Evolutionary conservation across 495 filamentous ascomycete genomes (phyloP), one percentile per base, ranked within the genome.

Genomic region (Lepraria neglecta): DNA sequence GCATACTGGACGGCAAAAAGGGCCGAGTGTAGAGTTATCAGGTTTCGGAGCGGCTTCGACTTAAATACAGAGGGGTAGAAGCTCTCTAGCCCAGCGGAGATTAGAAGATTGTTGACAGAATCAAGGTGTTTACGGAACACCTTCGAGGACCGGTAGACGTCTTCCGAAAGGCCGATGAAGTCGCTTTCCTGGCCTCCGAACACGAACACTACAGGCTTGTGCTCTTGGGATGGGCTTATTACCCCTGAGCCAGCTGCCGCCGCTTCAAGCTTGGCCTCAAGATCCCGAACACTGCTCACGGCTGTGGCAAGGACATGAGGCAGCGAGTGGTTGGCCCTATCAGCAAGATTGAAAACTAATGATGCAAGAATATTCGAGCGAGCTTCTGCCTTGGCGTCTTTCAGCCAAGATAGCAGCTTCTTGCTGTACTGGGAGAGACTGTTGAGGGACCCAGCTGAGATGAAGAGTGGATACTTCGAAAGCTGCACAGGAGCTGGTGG

Each of bases 1-100:
- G 81, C 64, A 59, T 81, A 81, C 47, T 84, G 82, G 4, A 78
- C 42, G 0, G 78, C 66, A 53, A 82, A 82, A 2, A 80, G 58
- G 12, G 65, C 63, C 3, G 67, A 67, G 10, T 84, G 81, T 0
- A 82, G 63, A 2, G 58, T 40, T 3, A 80, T 74, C 0, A 75
- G 27, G 60, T 80, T 70, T 0, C 67, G 19, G 11, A 76, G 62
- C 0, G 76, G 69, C 1, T 66, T 60, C 0, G 57, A 19, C 14
- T 74, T 62, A 51, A 80, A 82, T n/a, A 83, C 76, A 1, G 17
- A 67, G 0, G 77, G 79, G 56, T 71, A 80, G 10, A 84, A 19
- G 6, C 52, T 19, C 10, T 19, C 4, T n/a, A 38, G 17, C 3
- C 52, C 60, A 57, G 19, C 3, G 2, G 35, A 46, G 10, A 14